These are phyloP conservation scores for Helminthosporium solani DNA, from an alignment of 2,329 filamentous ascomycete genomes.

Conservation along the genomic window DNA sequence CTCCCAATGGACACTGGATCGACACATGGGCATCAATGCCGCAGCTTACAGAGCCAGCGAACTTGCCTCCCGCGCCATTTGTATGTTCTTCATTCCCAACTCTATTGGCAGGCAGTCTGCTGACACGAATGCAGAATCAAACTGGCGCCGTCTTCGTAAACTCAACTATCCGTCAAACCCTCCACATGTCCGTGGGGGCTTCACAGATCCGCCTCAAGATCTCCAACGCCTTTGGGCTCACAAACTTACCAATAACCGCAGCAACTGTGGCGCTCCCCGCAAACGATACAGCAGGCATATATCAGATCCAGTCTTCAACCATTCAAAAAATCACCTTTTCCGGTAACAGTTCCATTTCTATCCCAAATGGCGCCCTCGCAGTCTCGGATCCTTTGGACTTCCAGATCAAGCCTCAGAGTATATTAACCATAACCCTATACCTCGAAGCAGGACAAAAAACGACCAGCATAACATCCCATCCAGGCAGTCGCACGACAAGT, in stretches of 20 bases:
- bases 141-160: constrained; percentile 58
- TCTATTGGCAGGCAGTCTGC: neutral
- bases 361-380: constrained; percentile 57
- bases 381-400: constrained; percentile 65
- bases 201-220: constrained; percentile 61
- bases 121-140: constrained; percentile 47
- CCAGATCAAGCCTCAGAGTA: constrained; percentile 51
- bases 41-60: constrained; percentile 62
- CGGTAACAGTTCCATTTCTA: constrained; percentile 53
- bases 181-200: constrained; percentile 60
- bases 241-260: constrained; percentile 60
- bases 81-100: constrained; percentile 15
- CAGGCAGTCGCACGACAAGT: constrained; percentile 63
- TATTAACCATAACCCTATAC: constrained; percentile 61
- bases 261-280: constrained; percentile 59
- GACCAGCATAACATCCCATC: constrained; percentile 62
- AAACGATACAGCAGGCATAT: constrained; percentile 56
- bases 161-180: constrained; percentile 65
- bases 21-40: constrained; percentile 67
- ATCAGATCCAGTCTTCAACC: constrained; percentile 54
- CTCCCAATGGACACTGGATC: constrained; percentile 55
- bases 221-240: constrained; percentile 65
- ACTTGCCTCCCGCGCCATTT: constrained; percentile 62
- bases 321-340: constrained; percentile 60
- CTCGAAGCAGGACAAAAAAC: constrained; percentile 57